Conservation (phyloP, 208 protist genomes). For the Leishmania major region DNA sequence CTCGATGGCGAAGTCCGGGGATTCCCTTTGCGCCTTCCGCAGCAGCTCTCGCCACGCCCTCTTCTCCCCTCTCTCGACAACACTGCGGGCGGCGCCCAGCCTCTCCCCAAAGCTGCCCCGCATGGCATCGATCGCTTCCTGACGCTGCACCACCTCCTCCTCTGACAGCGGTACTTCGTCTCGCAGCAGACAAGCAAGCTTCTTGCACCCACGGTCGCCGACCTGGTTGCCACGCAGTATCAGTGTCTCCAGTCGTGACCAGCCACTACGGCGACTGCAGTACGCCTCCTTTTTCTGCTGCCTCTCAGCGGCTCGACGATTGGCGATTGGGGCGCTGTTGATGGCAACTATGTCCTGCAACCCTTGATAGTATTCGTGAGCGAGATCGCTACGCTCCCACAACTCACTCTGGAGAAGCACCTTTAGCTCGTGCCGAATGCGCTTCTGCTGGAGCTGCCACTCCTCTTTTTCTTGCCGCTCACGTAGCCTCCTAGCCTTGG, state of each 20-base stretch:
- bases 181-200: conserved; percentile 47
- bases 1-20: neutral
- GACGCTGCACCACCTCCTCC: conserved; percentile 63
- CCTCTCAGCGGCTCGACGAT: conserved; percentile 36
- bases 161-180: conserved; percentile 62
- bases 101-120: conserved; percentile 30
- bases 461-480: conserved; percentile 11
- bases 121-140: conserved; percentile 31
- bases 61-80: conserved; percentile 30
- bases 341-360: conserved; percentile 2
- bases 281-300: conserved; percentile 50
- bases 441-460: conserved; percentile 6
- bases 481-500: neutral
- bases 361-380: conserved; percentile 6
- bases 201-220: conserved; percentile 52
- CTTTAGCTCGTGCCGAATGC: conserved; percentile 11
- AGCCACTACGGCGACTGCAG: conserved; percentile 75
- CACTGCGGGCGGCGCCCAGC: conserved; percentile 25
- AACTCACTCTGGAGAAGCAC: conserved; percentile 10
- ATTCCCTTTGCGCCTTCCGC: conserved; percentile 12
- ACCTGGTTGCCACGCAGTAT: conserved; percentile 70
- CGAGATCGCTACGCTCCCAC: neutral
- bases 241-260: conserved; percentile 74
- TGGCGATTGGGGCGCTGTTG: conserved; percentile 5
- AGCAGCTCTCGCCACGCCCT: conserved; percentile 32